A percentile compares a stretch with the other conserved stretches of the same genome.
phyloP scores from a whole-genome alignment of 2,329 filamentous ascomycete genomes.

The Botrytis fabae region DNA sequence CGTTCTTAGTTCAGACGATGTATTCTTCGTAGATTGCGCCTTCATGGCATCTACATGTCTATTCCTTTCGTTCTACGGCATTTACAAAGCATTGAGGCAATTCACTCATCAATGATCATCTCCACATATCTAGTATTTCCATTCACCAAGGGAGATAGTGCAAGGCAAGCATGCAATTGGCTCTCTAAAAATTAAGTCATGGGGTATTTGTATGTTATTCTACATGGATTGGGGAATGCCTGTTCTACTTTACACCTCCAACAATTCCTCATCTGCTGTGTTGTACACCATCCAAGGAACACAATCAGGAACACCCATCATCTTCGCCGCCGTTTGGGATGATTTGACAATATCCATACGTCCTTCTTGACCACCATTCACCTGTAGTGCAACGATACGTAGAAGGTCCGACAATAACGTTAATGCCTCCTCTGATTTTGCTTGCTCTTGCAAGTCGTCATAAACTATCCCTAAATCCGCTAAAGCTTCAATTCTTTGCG shows the following conservation, averaged over 20 bases:
- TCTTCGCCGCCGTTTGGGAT: constrained; percentile 26
- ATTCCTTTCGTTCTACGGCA: not conserved
- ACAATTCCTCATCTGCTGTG: constrained; percentile 2
- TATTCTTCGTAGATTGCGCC: not conserved
- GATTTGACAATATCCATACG: constrained; percentile 4
- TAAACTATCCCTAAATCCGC: constrained; percentile 35
- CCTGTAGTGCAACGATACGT: constrained; percentile 30
- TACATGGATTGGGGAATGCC: constrained; percentile 16
- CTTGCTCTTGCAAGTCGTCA: constrained; percentile 34
- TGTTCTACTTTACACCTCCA: constrained; percentile 4
- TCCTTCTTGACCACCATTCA: not conserved
- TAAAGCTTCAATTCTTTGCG: constrained; percentile 37
- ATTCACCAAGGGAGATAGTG: not conserved
- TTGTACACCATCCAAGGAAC: constrained; percentile 24
- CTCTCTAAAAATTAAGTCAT: not conserved
- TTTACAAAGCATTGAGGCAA: not conserved
- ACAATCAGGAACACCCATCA: constrained; percentile 36
- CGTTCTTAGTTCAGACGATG: not conserved
- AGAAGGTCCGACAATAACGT: constrained; percentile 37
- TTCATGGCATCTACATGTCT: not conserved
- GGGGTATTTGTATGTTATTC: not conserved
- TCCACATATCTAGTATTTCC: not conserved
- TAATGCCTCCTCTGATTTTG: constrained; percentile 39
- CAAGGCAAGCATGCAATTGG: not conserved
- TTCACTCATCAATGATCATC: not conserved